Evolutionary conservation across 1,284 basidiomycete species (phyloP), one percentile per base, ranked within the genome.

Genomic region (Anthracocystis setariae): DNA sequence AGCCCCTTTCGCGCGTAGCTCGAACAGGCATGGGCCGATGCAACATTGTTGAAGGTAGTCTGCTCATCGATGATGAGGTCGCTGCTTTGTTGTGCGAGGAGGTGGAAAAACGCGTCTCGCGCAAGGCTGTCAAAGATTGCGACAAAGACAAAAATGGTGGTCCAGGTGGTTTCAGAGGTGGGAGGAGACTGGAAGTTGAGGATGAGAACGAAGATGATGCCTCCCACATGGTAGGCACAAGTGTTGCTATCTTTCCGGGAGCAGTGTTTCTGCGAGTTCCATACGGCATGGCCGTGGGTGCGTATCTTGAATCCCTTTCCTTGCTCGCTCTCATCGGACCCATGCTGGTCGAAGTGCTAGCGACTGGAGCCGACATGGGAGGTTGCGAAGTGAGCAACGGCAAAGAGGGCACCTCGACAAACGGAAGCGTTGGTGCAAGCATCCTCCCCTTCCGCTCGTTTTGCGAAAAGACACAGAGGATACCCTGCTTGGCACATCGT

Each of bases 401-500:
- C 32, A 43, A 46, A 20, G 54, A 49, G 8, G 46, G 40, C 8
- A 57, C 40, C 38, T 57, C 47, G 17, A 49, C 32, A 20, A 49
- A 35, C 4, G 12, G 21, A 9, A 33, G 48, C 48, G 42, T 40
- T 10, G 37, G 37, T 13, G 18, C 42, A 12, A 46, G 9, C 27
- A 50, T 43, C 42, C 52, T 65, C 5, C 39, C 29, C 29, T 49
- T 61, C 12, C 57, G 45, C 10, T 65, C 62, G 17, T 52, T 27
- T 23, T 50, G 68, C 0, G 65, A 60, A 23, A 55, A 73, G 1
- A 25, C 20, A 43, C 70, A 73, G 3, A 73, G 50, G 7, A 59
- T 40, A 8, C 54, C 47, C 48, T 68, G 61, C 46, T 60, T 61
- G 3, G 65, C 53, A 39, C 70, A 73, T 20, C 70, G 39, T n/a